Conservation (phyloP, 148 eudicot genomes). For the Nyssa sinensis region DNA sequence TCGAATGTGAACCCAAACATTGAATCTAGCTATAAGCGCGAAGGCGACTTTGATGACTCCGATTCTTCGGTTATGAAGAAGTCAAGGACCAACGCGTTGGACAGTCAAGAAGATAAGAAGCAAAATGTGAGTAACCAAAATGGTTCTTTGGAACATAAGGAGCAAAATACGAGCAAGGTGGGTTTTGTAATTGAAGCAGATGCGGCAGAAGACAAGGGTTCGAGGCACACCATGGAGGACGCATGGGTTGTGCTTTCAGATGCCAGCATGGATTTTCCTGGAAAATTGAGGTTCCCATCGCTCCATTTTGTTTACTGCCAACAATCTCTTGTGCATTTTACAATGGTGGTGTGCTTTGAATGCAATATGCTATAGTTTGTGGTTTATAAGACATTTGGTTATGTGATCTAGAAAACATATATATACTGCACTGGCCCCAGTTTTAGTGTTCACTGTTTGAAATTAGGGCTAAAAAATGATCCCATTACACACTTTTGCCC, state of each 20-base stretch:
- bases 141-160: conserved; percentile 7
- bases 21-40: conserved; percentile 25
- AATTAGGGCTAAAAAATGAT: no score
- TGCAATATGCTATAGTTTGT: no score
- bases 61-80: conserved; percentile 29
- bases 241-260: conserved; percentile 60
- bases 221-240: conserved; percentile 74
- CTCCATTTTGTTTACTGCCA: background rate
- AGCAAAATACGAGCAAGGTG: conserved; percentile 8
- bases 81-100: conserved; percentile 15
- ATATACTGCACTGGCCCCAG: no score
- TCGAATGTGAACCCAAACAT: background rate
- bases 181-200: conserved; percentile 54
- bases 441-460: no score
- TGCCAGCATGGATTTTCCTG: conserved; percentile 36
- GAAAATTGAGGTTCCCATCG: conserved; percentile 46
- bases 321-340: background rate
- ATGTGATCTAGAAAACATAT: no score
- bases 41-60: conserved; percentile 16
- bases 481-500: no score
- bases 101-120: conserved; percentile 1
- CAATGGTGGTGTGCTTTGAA: background rate
- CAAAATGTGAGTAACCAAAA: background rate
- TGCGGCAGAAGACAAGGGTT: conserved; percentile 70
- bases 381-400: no score